Evolutionary conservation across 805 yeast genomes (phyloP).

Genomic region (Myxozyma neotropica): DNA sequence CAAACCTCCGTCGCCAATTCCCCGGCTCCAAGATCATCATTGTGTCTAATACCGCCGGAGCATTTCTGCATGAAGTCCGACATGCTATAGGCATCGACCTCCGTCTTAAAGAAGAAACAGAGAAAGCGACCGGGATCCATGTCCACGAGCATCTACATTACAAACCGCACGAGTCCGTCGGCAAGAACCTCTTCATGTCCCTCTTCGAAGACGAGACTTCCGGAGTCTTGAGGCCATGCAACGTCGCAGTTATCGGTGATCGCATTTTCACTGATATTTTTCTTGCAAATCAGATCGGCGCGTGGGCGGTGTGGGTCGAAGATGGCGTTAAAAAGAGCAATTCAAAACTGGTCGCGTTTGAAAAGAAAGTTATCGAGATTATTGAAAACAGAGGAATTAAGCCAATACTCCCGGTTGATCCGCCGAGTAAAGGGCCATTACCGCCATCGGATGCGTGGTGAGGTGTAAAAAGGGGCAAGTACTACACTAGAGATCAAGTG

Average conservation of each 20-base stretch:
- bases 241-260: constrained; percentile 88
- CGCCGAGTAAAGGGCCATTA: neutral
- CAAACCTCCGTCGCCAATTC: constrained; percentile 44
- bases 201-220: constrained; percentile 50
- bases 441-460: constrained; percentile 12
- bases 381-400: neutral
- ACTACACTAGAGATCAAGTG: neutral
- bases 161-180: constrained; percentile 45
- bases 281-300: constrained; percentile 93
- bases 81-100: constrained; percentile 9
- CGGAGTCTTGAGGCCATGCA: constrained; percentile 52
- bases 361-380: neutral
- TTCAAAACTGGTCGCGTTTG: neutral
- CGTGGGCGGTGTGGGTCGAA: constrained; percentile 79
- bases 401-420: neutral
- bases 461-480: neutral
- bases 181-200: constrained; percentile 63
- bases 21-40: constrained; percentile 69
- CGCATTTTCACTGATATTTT: constrained; percentile 86
- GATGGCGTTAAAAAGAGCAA: constrained; percentile 64
- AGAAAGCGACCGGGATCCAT: constrained; percentile 37
- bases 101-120: constrained; percentile 13
- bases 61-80: constrained; percentile 11
- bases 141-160: constrained; percentile 42
- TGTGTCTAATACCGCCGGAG: constrained; percentile 91